These are phyloP conservation scores for Rhodotorula sp. DNA, from an alignment of 1,284 basidiomycete genomes.

Conservation along the genomic window DNA sequence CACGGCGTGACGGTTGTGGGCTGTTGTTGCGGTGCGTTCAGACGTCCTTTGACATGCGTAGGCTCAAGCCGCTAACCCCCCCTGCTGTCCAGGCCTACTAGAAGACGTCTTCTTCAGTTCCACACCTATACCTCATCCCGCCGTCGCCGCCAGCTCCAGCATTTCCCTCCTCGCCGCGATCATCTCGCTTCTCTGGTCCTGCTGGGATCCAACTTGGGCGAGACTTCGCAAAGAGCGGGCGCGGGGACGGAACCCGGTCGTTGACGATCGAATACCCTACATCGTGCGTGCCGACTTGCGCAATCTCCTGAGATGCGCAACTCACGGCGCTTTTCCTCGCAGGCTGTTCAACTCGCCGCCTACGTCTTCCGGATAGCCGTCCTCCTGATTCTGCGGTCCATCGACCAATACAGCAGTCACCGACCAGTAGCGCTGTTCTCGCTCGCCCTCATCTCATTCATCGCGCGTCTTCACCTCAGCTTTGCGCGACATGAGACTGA, in stretches of 20 bases:
- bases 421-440: no score
- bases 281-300: slow-evolving; percentile 8
- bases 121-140: not conserved
- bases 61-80: not conserved
- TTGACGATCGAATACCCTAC: not conserved
- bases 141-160: no score
- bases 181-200: slow-evolving; percentile 32
- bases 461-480: not conserved
- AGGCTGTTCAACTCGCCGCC: slow-evolving; percentile 11
- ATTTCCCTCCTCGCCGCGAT: not conserved
- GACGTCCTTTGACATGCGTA: no score
- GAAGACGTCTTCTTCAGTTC: not conserved
- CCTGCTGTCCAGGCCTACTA: not conserved
- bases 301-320: not conserved
- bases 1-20: not conserved
- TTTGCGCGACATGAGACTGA: no score
- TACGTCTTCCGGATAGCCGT: slow-evolving; percentile 2
- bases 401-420: no score
- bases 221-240: not conserved
- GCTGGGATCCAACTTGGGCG: slow-evolving; percentile 42
- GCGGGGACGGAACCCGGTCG: not conserved
- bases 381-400: not conserved
- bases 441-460: no score
- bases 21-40: not conserved
- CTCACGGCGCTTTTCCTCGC: not conserved